Base-by-base conservation (phyloP, 345 rosid genomes). In the Physaria fendleri region DNA sequence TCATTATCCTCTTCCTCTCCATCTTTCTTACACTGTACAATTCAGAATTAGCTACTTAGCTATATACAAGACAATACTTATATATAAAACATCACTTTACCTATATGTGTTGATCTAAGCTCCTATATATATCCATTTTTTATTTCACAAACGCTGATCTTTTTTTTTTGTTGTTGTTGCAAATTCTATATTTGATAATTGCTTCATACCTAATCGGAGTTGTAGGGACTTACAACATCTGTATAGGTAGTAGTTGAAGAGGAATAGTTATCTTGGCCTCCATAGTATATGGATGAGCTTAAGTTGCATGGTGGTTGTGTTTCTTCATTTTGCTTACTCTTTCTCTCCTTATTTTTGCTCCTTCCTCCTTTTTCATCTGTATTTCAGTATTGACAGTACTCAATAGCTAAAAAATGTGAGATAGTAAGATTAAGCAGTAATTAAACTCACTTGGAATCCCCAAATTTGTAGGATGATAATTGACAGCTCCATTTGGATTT, bases 231-330 rank as follows among this genome's bases (percentile, higher is more conserved):
- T 71, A 75, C 51, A 64, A 57, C 50, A 85, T 75, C 23, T 76
- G 82, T 24, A 74, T 22, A 30, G 53, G 46, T 41, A 33, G 77
- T 66, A n/a, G n/a, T n/a, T 62, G 81, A 72, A 42, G 86, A 78
- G 46, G 92, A 75, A 73, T 81, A 91, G 68, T 82, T 78, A 37
- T 91, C 96, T 71, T 84, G 98, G 59, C 98, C 98, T 33, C 96
- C 98, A 68, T 91, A 91, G 78, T 81, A 74, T 47, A 91, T 91
- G 11, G 98, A 91, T 45, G 98, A 91, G 64, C 90, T 85, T 22
- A 81, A 65, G 57, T 87, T 76, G 71, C 81, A 79, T 49, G 97
- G 95, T 53, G 67, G 62, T 48, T 82, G 89, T 52, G 78, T 68
- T 30, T 74, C 65, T 82, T 90, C 94, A 52, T 49, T 75, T 67